Conservation (phyloP, 139 green algal species). For the Coelastrella sp. region DNA sequence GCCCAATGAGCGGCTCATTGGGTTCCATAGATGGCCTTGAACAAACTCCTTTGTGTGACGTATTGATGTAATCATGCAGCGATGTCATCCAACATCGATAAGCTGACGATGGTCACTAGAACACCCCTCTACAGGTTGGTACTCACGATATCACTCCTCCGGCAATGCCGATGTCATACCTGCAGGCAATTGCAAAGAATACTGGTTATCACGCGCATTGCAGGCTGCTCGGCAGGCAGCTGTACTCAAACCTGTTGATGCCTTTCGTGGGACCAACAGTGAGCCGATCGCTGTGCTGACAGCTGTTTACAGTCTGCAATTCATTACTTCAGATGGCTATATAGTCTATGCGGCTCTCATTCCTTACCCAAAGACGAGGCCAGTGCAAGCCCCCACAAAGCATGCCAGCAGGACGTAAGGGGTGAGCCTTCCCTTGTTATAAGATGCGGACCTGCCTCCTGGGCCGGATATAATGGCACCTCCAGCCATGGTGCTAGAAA, state of each 20-base stretch:
- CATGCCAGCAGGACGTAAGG: slow-evolving; percentile 29
- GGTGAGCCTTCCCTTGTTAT: slow-evolving; percentile 23
- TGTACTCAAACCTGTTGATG: neutral
- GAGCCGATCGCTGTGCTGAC: neutral
- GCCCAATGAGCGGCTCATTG: too few species aligned
- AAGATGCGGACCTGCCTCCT: slow-evolving; percentile 1
- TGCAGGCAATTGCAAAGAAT: neutral
- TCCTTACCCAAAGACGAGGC: slow-evolving; percentile 40
- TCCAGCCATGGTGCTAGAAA: slow-evolving; percentile 16
- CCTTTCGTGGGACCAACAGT: neutral
- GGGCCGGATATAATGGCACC: slow-evolving; percentile 28
- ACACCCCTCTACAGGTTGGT: neutral
- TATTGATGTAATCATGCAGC: too few species aligned
- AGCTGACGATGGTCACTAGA: neutral
- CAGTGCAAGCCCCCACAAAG: slow-evolving; percentile 39
- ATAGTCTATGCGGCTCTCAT: neutral
- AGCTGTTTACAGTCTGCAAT: neutral
- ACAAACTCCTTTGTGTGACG: too few species aligned
- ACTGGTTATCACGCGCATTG: neutral
- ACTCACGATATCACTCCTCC: slow-evolving; percentile 30
- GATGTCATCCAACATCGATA: too few species aligned
- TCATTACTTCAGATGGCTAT: neutral
- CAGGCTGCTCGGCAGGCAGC: neutral
- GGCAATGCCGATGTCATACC: slow-evolving; percentile 43
- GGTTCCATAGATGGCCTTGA: too few species aligned